Conservation (phyloP, 768 basidiomycete species). For the Lactifluus echinatus region DNA sequence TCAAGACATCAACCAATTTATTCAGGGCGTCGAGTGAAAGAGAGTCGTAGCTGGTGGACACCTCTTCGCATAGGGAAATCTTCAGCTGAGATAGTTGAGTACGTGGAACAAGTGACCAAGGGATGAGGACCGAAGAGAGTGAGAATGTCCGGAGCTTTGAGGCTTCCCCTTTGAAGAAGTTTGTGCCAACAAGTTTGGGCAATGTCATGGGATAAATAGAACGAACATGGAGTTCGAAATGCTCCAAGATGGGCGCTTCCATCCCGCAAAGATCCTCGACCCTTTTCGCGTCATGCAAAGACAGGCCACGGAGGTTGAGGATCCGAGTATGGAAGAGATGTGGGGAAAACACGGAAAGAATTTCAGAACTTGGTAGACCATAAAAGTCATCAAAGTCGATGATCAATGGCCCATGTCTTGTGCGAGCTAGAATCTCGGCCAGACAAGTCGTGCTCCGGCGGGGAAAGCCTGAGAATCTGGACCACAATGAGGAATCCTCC, state of each 20-base stretch:
- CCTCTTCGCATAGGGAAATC: not conserved
- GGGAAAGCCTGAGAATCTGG: not conserved
- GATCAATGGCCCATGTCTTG: not conserved
- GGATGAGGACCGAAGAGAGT: not conserved
- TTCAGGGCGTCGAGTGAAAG: not conserved
- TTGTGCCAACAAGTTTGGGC: not conserved
- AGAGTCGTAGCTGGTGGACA: not conserved
- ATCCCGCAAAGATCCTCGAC: not conserved
- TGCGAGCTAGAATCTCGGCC: conserved; percentile 1
- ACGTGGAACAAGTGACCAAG: conserved; percentile 2
- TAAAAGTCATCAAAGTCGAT: not conserved
- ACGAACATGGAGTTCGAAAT: not conserved
- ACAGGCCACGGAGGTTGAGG: not conserved
- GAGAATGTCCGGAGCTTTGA: not conserved
- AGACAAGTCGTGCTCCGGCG: not conserved
- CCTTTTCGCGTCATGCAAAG: not conserved
- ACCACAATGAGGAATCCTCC: conserved; percentile 6
- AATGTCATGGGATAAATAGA: not conserved
- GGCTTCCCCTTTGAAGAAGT: not conserved
- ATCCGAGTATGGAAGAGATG: conserved; percentile 5
- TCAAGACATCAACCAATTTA: not conserved
- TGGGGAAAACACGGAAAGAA: not conserved
- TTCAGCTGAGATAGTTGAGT: conserved; percentile 2
- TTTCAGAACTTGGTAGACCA: not conserved
- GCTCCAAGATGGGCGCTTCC: not conserved